Evolutionary conservation across 2,329 filamentous ascomycete genomes (phyloP), one percentile per base, ranked within the genome.

Genomic region (Aphanoascus verrucosus): DNA sequence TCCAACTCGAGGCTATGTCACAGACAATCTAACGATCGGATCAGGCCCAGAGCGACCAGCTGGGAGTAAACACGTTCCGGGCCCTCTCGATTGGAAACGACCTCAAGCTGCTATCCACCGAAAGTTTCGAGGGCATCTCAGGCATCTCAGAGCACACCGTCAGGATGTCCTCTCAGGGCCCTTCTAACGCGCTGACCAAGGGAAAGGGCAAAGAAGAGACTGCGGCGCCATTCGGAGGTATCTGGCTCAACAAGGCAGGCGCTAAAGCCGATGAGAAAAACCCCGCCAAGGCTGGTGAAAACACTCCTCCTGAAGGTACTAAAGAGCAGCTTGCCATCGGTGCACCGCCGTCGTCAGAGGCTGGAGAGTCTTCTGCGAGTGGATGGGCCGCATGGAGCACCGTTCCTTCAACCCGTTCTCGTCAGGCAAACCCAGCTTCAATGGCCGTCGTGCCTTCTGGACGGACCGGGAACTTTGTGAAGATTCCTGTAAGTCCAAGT

Each of bases 401-500:
- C 15, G 53, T 15, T 8, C 40, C 15, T 1, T 42, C 41, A 35
- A 32, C 11, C 6, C 44, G 44, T 14, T 32, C 17, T 34, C 35
- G n/a, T 19, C 28, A 47, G 8, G 14, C 34, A 14, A 31, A 14
- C 20, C 49, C 49, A n/a, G 6, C 7, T 51, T 11, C 23, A 5
- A 17, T 1, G 35, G 14, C 14, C 20, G 44, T 31, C 34, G 17
- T 40, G n/a, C n/a, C n/a, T 31, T 2, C 44, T 56, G 58, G 44
- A 52, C 51, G 15, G 35, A 52, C n/a, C 55, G 56, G 15, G 52
- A 55, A 20, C 5, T 66, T 65, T 37, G 62, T 62, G 1, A 65
- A 62, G 42, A 54, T 66, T n/a, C 44, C 53, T 9, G 61, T 61
- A 51, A 52, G 57, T 57, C 28, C 7, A 12, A 19, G 14, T 31